Base-by-base conservation (phyloP, 139 green algal species). In the Chlamydomonas eustigma region DNA sequence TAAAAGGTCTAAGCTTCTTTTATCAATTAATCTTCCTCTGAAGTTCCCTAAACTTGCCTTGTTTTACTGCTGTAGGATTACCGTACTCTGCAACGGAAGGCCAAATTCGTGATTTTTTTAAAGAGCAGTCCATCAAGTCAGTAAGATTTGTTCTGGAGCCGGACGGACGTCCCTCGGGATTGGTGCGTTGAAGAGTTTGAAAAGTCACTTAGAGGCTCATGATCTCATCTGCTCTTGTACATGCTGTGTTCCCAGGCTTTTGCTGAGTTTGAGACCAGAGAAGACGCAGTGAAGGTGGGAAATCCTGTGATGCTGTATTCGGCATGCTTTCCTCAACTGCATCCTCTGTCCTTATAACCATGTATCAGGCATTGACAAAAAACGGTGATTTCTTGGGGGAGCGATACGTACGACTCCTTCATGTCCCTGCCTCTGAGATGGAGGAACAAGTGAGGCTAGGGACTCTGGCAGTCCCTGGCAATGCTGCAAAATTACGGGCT, bases 381-480 rank as follows among this genome's bases (percentile, higher is more conserved):
- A 92, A 92, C 65, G 88, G 88, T 0, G 79, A 90, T 31, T 92
- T 88, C 75, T 86, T 92, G 22, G 88, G 88, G 0, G 85, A 92
- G 51, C 85, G 88, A 31, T 92, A 92, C 50, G 85, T 92, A 32
- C 81, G 87, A 3, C 80, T 92, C 44, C 74, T 92, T 67, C 88
- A 89, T 34, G 88, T 92, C 4, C 85, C 85, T 0, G 84, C 84
- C 34, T 75, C 85, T 12, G 88, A 92, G 38, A 90, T 92, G 88
- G 85, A 89, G 77, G 83, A 90, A 75, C 87, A 92, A 71, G 83
- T 88, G 18, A 64, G 82, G 22, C 69, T 90, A 1, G 85, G 85
- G 33, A 90, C 85, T 0, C 69, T 86, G 12, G 85, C 85, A 1
- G 85, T 90, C 38, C 85, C 85, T 3, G 85, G 85, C 1, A 78